Base-by-base conservation (phyloP, 768 basidiomycete species). In the Polyporus arcularius region DNA sequence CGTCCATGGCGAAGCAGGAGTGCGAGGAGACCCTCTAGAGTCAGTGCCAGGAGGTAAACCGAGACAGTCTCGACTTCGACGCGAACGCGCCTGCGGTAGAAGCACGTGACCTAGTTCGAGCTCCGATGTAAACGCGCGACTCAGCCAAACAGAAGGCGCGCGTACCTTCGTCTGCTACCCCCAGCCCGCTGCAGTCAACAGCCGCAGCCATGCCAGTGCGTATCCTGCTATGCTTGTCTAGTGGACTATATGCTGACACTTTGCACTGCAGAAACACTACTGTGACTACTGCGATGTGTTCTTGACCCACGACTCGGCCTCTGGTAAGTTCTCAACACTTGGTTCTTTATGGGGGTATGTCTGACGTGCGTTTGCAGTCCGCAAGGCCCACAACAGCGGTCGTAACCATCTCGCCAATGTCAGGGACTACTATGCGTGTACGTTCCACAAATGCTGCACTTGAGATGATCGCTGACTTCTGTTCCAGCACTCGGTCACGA, bases 341-440 rank as follows among this genome's bases (percentile, higher is more conserved):
- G 57, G 79, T 71, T 58, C 62, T 15, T 31, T 6, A 3, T 40
- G 12, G n/a, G 8, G 2, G 43, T 41, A 55, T 14, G 35, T 61
- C 65, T 68, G 43, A 69, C 61, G 38, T 48, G 21, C 30, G 48
- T 63, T 61, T 38, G 49, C 68, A 96, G 96, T 97, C 39, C 90
- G 97, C 64, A 97, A 98, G 76, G 97, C 97, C 54, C 97, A 99
- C 75, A 98, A 99, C 76, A 93, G 90, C 59, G 97, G 97, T 66
- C 84, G 96, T 59, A 99, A 99, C 76, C 97, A 99, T 72, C 83
- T 98, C 41, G 82, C 93, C 41, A 99, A 99, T 73, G 96, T 99
- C 59, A 80, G 94, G 61, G 96, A 98, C 69, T 99, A 98, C 74
- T 99, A 97, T 76, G 93, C 94, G 12, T 94, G 94, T 95, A 63